A percentile compares a stretch with the other conserved stretches of the same genome.
Evolutionary conservation across 1,284 basidiomycete genomes (phyloP).

Genomic region (Malassezia nana): DNA sequence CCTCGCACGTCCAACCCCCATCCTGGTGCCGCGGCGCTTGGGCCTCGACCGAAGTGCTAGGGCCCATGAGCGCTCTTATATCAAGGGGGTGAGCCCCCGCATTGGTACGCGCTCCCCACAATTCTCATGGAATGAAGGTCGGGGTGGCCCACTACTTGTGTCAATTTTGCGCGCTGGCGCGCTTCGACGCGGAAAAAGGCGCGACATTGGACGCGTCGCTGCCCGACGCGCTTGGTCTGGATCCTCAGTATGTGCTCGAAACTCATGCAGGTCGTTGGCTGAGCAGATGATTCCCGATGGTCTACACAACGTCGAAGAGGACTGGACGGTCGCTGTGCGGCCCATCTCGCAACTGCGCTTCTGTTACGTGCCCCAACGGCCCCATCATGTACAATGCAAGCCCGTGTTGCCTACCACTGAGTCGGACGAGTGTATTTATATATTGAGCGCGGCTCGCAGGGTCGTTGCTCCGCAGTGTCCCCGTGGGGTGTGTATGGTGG

Average conservation of each 20-base stretch:
- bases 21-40: neutral
- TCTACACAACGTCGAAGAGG: slow-evolving; percentile 81
- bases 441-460: slow-evolving; percentile 81
- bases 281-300: slow-evolving; percentile 98
- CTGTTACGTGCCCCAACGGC: neutral
- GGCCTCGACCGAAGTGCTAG: too few species aligned
- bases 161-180: slow-evolving; percentile 38
- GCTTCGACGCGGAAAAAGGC: slow-evolving; percentile 42
- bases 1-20: neutral
- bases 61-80: too few species aligned
- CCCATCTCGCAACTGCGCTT: neutral
- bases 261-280: too few species aligned
- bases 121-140: neutral
- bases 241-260: too few species aligned
- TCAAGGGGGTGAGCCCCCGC: too few species aligned
- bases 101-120: neutral
- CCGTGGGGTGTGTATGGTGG: slow-evolving; percentile 59
- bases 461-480: slow-evolving; percentile 60
- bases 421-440: slow-evolving; percentile 54
- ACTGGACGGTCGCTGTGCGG: slow-evolving; percentile 91
- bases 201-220: slow-evolving; percentile 35
- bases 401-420: neutral
- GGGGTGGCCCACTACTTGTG: neutral
- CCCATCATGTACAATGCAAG: neutral
- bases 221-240: slow-evolving; percentile 31